Evolutionary conservation across 352 stramenopile genomes (phyloP).

Genomic region (Globisporangium cystogenes): DNA sequence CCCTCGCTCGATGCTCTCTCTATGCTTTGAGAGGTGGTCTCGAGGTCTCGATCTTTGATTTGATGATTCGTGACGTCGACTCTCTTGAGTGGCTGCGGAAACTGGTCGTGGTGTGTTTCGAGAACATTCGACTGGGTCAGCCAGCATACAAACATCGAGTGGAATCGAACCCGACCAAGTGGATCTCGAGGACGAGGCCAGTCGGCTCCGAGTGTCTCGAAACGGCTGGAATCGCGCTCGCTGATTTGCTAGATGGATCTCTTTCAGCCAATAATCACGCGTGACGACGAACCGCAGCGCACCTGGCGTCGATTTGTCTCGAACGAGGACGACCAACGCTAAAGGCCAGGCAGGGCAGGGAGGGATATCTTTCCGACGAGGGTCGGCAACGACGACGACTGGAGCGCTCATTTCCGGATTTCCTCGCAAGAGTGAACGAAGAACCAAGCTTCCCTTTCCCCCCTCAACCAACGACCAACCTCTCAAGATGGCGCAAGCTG

Average conservation of each 20-base stretch:
- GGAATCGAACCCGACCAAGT: too few relatives aligned
- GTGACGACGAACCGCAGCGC: not conserved
- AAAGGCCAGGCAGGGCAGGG: too few relatives aligned
- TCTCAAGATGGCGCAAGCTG: constrained; percentile 25
- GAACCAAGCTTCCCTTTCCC: too few relatives aligned
- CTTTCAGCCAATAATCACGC: not conserved
- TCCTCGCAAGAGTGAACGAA: constrained; percentile 3
- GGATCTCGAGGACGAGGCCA: too few relatives aligned
- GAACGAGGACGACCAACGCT: not conserved
- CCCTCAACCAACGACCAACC: constrained; percentile 5
- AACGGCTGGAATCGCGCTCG: not conserved
- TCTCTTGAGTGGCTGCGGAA: not conserved
- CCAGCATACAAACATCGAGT: not conserved
- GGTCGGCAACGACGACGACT: too few relatives aligned
- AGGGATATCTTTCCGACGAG: not conserved
- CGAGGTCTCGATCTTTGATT: too few relatives aligned
- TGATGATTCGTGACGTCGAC: too few relatives aligned
- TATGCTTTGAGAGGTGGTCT: too few relatives aligned
- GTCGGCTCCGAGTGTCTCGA: not conserved
- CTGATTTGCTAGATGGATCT: not conserved
- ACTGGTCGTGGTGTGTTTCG: not conserved
- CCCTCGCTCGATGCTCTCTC: too few relatives aligned
- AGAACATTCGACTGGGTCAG: not conserved
- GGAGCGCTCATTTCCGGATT: not conserved
- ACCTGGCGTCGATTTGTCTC: not conserved